Conservation (phyloP, 345 rosid genomes). For the Moringa oleifera region DNA sequence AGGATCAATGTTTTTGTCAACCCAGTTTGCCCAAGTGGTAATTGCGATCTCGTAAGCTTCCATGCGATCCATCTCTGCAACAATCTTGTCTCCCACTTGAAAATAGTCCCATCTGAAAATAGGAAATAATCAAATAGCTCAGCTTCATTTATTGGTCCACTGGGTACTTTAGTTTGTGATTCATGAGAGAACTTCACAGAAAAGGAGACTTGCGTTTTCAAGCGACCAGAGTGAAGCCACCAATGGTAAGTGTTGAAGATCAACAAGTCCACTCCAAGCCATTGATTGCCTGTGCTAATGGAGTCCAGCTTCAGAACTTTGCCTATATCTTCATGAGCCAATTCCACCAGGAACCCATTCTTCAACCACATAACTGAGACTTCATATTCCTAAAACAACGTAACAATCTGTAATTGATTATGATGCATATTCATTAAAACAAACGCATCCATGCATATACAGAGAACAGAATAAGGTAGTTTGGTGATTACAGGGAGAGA, state of each 20-base stretch:
- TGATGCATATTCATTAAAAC: too few relatives aligned
- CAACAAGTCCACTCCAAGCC: slow-evolving; percentile 47
- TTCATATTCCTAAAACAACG: slow-evolving; percentile 49
- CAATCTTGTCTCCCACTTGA: slow-evolving; percentile 34
- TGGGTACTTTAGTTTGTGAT: too few relatives aligned
- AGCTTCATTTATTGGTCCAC: too few relatives aligned
- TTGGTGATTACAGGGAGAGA: slow-evolving; percentile 23
- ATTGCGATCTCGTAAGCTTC: slow-evolving; percentile 54
- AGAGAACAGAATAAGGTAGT: background rate
- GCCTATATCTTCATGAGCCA: slow-evolving; percentile 37
- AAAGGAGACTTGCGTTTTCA: slow-evolving; percentile 21
- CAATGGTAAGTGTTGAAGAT: slow-evolving; percentile 72
- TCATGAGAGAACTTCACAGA: too few relatives aligned
- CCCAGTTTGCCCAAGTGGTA: slow-evolving; percentile 65
- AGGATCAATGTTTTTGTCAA: slow-evolving; percentile 49
- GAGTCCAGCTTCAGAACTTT: slow-evolving; percentile 50
- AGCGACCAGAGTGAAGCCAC: slow-evolving; percentile 52
- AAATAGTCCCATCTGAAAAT: slow-evolving; percentile 67
- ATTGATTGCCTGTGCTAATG: slow-evolving; percentile 32
- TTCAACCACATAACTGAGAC: slow-evolving; percentile 33
- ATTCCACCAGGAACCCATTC: slow-evolving; percentile 52
- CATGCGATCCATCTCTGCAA: slow-evolving; percentile 56
- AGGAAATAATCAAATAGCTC: too few relatives aligned
- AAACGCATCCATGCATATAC: too few relatives aligned
- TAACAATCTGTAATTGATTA: too few relatives aligned